Percentiles rank a stretch among this genome's conserved stretches.
Conservation (phyloP, 148 eudicot species). For the Heliamphora exappendiculata region DNA sequence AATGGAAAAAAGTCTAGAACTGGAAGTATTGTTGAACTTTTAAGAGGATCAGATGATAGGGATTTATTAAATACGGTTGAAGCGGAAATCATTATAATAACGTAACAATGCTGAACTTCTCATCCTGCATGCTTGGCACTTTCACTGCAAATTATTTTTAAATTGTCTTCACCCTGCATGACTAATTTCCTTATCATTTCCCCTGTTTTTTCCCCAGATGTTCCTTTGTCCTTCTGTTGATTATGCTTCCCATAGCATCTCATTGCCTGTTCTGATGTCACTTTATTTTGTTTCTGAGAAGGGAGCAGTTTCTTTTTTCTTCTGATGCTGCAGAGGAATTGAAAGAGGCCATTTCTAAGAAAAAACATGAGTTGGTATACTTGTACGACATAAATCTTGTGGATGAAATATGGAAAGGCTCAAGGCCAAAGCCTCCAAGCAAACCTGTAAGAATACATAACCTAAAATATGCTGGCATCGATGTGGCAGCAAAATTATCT, state of each 20-base stretch:
- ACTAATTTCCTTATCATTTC: not conserved
- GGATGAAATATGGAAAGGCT: conserved; percentile 79
- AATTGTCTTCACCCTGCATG: not conserved
- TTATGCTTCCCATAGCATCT: not conserved
- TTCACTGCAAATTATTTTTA: not conserved
- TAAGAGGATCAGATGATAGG: not conserved
- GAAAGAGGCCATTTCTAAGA: conserved; percentile 59
- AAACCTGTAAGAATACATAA: conserved; percentile 68
- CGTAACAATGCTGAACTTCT: not conserved
- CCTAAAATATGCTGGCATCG: conserved; percentile 82
- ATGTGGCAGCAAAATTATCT: conserved; percentile 63
- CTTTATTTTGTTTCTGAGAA: conserved; percentile 56
- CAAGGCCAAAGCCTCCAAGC: conserved; percentile 78
- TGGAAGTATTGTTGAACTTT: not conserved
- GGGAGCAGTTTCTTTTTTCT: conserved; percentile 98
- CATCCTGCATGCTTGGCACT: not conserved
- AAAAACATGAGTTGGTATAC: conserved; percentile 77
- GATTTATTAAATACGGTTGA: not conserved
- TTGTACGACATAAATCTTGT: conserved; percentile 70
- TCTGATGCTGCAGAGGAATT: conserved; percentile 89
- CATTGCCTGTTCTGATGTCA: conserved; percentile 35
- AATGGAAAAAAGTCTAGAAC: not conserved
- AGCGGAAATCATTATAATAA: not conserved
- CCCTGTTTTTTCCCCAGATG: not conserved
- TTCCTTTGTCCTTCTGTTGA: not conserved